Conservation (phyloP, 768 basidiomycete species). For the Rhizopogon rudus region DNA sequence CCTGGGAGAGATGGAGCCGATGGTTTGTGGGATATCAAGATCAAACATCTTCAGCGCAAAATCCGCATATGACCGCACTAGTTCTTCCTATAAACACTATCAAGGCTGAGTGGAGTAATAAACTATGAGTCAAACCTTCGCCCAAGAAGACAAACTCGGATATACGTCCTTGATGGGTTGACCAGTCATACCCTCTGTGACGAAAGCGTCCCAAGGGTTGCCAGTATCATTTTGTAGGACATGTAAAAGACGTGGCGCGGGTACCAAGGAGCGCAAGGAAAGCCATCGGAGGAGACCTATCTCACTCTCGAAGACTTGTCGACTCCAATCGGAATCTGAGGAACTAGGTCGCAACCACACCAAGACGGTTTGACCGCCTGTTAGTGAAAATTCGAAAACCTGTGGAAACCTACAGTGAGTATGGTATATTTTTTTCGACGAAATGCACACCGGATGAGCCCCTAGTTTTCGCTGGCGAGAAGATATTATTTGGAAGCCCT, state of each 20-base stretch:
- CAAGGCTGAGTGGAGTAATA: not conserved
- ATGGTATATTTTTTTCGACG: not conserved
- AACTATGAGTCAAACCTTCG: constrained; percentile 1
- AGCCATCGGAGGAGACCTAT: not conserved
- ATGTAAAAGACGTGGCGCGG: not conserved
- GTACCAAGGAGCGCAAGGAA: not conserved
- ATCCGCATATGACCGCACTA: constrained; percentile 8
- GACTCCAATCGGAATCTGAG: not conserved
- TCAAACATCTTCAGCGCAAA: constrained; percentile 4
- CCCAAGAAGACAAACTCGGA: not conserved
- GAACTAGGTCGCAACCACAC: not conserved
- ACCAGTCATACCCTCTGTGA: not conserved
- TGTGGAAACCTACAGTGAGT: not conserved
- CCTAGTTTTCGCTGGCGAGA: not conserved
- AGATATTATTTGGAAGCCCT: not conserved
- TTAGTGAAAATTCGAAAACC: constrained; percentile 4
- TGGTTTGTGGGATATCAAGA: constrained; percentile 4
- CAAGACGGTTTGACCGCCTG: not conserved
- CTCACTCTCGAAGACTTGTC: not conserved
- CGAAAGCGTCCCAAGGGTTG: not conserved
- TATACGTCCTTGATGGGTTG: not conserved
- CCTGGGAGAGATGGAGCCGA: not conserved
- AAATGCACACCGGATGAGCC: not conserved
- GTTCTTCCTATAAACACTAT: constrained; percentile 3
- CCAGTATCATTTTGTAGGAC: not conserved